Base-by-base conservation (phyloP, 2,329 filamentous ascomycete genomes). In the Graphilbum ipis-grandicollis region DNA sequence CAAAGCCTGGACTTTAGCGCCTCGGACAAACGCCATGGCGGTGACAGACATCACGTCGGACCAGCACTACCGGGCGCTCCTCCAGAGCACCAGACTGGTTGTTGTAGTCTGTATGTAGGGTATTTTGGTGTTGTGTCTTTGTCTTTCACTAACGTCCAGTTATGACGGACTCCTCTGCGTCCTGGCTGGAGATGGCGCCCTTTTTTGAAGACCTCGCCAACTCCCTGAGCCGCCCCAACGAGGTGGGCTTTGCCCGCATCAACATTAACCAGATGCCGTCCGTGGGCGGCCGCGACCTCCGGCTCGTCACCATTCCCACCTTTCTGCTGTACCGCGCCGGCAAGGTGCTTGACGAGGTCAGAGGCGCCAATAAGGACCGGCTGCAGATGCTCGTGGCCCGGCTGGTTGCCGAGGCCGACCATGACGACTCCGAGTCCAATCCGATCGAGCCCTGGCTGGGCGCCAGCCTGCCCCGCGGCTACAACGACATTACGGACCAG, bases 301-400 rank as follows among this genome's bases (percentile, higher is more conserved):
- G 65, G 44, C 66, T 96, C 50, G 75, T 73, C 17, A 70, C 72
- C 57, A 75, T 88, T 52, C 90, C 90, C 9, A 93, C 86, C n/a
- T 93, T 96, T 56, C 70, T 96, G 51, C 68, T 94, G 49, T 92
- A 83, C 63, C 78, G 79, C 48, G 68, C 79, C 51, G 78, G 75
- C 47, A 65, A 72, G 44, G 61, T 75, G 39, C 67, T 73, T 33
- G 69, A 79, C 36, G 78, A 72, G 48, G 70, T 90, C 41, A 66
- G 71, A 52, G 86, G 85, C 32, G 81, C 81, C 34, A 73, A 93
- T 53, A 68, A 72, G 13, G 58, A 65, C 39, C 75, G 76, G 49
- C 71, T 96, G 14, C 73, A 75, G 49, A 63, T 71, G 30, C 69
- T 79, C 14, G 68, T 93, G 40, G 68, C 75, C 54, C 79, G 78